phyloP scores from a whole-genome alignment of 345 rosid species.

The Citrus hindsii region DNA sequence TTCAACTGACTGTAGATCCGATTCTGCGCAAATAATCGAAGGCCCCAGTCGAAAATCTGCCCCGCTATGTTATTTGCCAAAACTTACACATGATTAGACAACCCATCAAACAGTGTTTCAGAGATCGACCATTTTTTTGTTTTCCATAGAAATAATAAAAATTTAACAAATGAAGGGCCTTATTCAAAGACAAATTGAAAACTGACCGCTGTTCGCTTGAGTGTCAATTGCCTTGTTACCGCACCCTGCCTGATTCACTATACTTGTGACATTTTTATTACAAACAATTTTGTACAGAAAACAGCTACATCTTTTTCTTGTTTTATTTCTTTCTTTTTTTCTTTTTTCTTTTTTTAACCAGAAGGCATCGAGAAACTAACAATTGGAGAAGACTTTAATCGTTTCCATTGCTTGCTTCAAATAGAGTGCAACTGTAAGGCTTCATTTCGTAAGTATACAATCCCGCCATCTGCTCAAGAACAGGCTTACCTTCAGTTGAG shows the following conservation, averaged over 20 bases:
- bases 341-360: not conserved
- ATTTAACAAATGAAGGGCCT: not conserved
- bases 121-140: not conserved
- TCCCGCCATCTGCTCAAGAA: slow-evolving; percentile 45
- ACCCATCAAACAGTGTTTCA: not conserved
- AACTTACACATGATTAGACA: not conserved
- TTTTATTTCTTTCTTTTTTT: no score
- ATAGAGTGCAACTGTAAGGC: slow-evolving; percentile 72
- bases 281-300: slow-evolving; percentile 11
- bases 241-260: not conserved
- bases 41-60: not conserved
- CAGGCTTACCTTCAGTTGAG: slow-evolving; percentile 49
- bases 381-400: slow-evolving; percentile 18
- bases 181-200: slow-evolving; percentile 2
- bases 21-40: not conserved
- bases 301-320: not conserved
- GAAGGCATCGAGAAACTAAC: slow-evolving; percentile 8
- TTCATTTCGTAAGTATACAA: slow-evolving; percentile 59
- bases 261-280: not conserved
- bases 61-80: not conserved
- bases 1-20: not conserved
- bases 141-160: not conserved
- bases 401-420: slow-evolving; percentile 51
- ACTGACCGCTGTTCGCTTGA: not conserved
- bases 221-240: not conserved